Evolutionary conservation across 2,329 filamentous ascomycete species (phyloP).

Genomic region (Thermothelomyces thermophilus): DNA sequence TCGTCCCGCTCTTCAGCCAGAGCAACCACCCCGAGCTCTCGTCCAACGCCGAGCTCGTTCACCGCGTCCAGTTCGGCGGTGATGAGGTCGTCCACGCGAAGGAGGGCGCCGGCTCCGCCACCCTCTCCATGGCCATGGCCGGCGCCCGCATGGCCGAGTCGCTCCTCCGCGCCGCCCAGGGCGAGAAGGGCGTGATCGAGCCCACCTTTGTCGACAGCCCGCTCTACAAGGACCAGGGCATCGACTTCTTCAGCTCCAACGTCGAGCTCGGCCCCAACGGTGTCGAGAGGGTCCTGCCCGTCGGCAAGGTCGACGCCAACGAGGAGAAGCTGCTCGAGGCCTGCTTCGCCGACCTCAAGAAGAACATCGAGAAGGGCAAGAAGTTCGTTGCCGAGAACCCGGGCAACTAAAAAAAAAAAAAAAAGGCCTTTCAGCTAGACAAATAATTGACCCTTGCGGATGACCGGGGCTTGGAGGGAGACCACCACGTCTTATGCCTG

Average conservation of each 20-base stretch:
- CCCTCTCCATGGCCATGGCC: slow-evolving; percentile 97
- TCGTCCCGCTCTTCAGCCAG: slow-evolving; percentile 95
- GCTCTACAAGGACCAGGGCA: slow-evolving; percentile 96
- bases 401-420: slow-evolving; percentile 54
- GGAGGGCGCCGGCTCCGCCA: slow-evolving; percentile 94
- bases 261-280: slow-evolving; percentile 95
- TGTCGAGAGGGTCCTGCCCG: slow-evolving; percentile 84
- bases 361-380: slow-evolving; percentile 92
- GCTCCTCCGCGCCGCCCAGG: slow-evolving; percentile 84
- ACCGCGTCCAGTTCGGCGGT: slow-evolving; percentile 97
- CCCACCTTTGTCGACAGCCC: slow-evolving; percentile 95
- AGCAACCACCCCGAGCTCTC: slow-evolving; percentile 77
- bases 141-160: slow-evolving; percentile 81
- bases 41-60: slow-evolving; percentile 72
- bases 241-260: slow-evolving; percentile 93
- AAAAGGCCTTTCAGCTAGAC: not conserved
- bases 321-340: slow-evolving; percentile 89
- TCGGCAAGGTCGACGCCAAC: slow-evolving; percentile 75
- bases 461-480: not conserved
- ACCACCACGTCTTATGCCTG: not conserved
- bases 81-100: slow-evolving; percentile 99
- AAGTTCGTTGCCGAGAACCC: slow-evolving; percentile 54
- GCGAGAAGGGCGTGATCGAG: slow-evolving; percentile 92
- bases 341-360: slow-evolving; percentile 76
- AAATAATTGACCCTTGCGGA: not conserved